Percentiles rank a stretch among this genome's conserved stretches.
These are phyloP conservation scores for Pythium phragmiticola DNA, from an alignment of 352 stramenopile species.

Conservation along the genomic window DNA sequence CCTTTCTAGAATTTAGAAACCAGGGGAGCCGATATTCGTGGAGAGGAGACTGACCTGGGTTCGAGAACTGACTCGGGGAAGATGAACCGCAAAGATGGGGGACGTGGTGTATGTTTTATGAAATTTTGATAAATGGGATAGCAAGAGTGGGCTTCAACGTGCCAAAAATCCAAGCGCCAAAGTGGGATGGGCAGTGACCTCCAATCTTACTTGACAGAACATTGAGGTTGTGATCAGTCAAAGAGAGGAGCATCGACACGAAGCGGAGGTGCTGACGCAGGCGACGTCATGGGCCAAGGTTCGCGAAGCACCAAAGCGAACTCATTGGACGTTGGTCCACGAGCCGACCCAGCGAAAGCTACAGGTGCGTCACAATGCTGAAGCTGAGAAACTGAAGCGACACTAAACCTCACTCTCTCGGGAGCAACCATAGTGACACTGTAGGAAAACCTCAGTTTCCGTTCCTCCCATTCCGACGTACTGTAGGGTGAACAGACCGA, in stretches of 20 bases:
- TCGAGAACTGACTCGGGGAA: no score
- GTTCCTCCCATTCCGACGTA: neutral
- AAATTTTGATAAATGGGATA: neutral
- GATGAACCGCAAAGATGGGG: no score
- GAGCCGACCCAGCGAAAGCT: neutral
- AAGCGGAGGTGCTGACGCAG: constrained; percentile 17
- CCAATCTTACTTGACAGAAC: constrained; percentile 4
- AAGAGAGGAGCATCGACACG: neutral
- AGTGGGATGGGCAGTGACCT: constrained; percentile 4
- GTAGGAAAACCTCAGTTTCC: constrained; percentile 5
- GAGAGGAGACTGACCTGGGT: no score
- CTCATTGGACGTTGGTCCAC: constrained; percentile 1
- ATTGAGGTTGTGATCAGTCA: neutral
- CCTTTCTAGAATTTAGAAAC: constrained; percentile 14
- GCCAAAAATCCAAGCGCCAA: constrained; percentile 7
- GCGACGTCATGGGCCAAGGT: constrained; percentile 20
- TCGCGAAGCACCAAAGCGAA: constrained; percentile 17
- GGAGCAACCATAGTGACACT: neutral
- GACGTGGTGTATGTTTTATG: no score
- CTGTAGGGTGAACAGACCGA: neutral
- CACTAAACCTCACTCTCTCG: neutral
- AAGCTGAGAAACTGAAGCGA: constrained; percentile 5
- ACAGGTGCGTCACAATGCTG: constrained; percentile 2
- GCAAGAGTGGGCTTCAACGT: constrained; percentile 16
- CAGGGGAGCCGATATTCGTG: no score